Percentiles rank a stretch among this genome's conserved stretches.
These are phyloP conservation scores for Craterostigma plantagineum DNA, from an alignment of 257 asterid species.

Conservation along the genomic window DNA sequence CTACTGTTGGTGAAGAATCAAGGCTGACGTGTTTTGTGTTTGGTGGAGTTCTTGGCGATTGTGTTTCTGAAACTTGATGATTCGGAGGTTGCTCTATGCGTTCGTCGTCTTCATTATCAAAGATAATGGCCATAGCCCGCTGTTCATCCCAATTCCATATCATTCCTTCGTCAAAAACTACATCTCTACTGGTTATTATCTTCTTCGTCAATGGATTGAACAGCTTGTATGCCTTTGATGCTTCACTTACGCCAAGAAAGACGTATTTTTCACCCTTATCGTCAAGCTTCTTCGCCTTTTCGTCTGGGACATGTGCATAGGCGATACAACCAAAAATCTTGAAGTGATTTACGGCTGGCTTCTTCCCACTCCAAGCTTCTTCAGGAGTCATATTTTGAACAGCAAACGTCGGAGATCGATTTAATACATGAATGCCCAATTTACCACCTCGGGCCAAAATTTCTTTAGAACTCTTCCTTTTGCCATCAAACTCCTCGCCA, in stretches of 20 bases:
- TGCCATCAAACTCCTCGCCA: background rate
- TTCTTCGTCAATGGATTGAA: background rate
- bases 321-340: background rate
- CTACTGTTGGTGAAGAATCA: background rate
- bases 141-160: background rate
- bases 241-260: background rate
- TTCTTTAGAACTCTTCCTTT: background rate
- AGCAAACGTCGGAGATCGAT: too few species aligned
- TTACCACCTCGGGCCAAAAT: background rate
- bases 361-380: too few species aligned
- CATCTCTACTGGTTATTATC: background rate
- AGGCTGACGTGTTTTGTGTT: background rate
- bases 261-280: too few species aligned
- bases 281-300: background rate
- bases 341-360: too few species aligned
- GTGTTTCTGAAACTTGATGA: background rate
- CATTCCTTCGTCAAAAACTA: background rate
- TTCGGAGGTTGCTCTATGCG: background rate
- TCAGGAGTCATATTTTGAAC: too few species aligned
- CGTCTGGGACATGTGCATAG: background rate
- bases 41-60: background rate
- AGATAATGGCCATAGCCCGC: background rate
- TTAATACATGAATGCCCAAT: background rate
- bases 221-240: background rate
- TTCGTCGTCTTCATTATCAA: background rate